phyloP scores from a whole-genome alignment of 2,329 filamentous ascomycete genomes.

The Cyphellophora attinorum region DNA sequence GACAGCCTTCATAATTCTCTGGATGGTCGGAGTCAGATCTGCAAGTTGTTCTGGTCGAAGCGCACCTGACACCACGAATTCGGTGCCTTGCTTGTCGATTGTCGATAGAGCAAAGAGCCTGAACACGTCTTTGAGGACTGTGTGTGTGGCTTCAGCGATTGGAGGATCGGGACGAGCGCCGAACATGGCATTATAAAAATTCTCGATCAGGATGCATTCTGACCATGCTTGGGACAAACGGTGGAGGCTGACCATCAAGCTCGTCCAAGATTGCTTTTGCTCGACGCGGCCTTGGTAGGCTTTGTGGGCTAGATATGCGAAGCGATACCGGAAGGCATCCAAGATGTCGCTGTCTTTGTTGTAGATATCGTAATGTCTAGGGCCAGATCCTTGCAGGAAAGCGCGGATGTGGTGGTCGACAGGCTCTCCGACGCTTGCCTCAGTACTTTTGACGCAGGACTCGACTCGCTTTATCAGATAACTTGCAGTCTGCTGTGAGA shows the following conservation, averaged over 20 bases:
- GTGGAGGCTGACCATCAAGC: constrained; percentile 66
- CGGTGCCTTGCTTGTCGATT: constrained; percentile 56
- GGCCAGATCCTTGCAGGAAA: constrained; percentile 55
- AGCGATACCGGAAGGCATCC: constrained; percentile 63
- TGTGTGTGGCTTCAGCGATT: constrained; percentile 48
- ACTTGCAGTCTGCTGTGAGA: constrained; percentile 66
- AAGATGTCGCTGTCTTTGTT: constrained; percentile 59
- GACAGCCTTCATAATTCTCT: constrained; percentile 59
- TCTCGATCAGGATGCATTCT: constrained; percentile 67
- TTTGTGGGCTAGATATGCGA: constrained; percentile 64
- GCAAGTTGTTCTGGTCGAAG: constrained; percentile 37
- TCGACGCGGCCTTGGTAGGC: constrained; percentile 62
- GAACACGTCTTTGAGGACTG: constrained; percentile 56
- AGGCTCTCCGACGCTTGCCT: constrained; percentile 51
- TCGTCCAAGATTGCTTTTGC: constrained; percentile 68
- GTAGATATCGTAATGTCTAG: constrained; percentile 62
- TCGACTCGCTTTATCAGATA: constrained; percentile 55
- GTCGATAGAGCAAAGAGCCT: constrained; percentile 55
- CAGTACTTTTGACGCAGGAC: constrained; percentile 43
- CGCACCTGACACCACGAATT: constrained; percentile 62
- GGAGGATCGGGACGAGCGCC: constrained; percentile 40
- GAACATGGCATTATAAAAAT: constrained; percentile 61
- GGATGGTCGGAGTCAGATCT: constrained; percentile 22
- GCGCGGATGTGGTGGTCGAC: constrained; percentile 52
- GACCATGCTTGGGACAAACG: constrained; percentile 63